Percentiles rank a stretch among this genome's conserved stretches.
Evolutionary conservation across 208 protist species (phyloP).

Genomic region (Leishmania guyanensis): DNA sequence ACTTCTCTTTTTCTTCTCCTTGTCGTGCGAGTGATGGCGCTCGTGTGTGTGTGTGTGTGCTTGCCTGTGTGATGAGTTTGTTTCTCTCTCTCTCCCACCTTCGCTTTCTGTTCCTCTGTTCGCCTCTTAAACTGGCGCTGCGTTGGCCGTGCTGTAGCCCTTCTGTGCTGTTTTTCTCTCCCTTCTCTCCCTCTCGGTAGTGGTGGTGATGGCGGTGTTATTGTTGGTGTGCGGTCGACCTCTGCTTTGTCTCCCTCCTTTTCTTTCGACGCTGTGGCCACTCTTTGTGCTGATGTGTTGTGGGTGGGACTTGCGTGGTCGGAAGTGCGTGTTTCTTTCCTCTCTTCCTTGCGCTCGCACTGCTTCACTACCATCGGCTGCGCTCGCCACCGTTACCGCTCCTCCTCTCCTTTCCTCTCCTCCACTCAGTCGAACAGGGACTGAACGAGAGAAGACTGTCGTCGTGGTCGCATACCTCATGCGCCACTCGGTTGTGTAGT

Average conservation of each 20-base stretch:
- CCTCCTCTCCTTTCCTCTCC: too few species aligned
- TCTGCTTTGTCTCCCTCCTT: neutral
- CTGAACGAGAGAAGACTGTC: too few species aligned
- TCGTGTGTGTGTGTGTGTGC: neutral
- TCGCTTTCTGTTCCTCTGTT: neutral
- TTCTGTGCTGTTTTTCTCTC: neutral
- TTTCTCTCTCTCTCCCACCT: neutral
- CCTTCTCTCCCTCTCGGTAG: neutral
- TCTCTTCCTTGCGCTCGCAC: too few species aligned
- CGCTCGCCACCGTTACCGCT: too few species aligned
- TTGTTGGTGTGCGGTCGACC: neutral
- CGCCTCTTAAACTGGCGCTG: neutral
- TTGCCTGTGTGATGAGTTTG: neutral
- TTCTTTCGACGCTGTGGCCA: neutral
- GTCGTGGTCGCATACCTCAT: too few species aligned
- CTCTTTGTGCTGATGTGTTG: too few species aligned
- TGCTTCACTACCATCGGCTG: too few species aligned
- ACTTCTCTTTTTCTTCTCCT: conserved; percentile 7
- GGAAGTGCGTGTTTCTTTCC: too few species aligned
- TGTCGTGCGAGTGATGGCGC: neutral
- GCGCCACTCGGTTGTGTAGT: too few species aligned
- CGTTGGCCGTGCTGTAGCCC: neutral
- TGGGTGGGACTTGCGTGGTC: too few species aligned
- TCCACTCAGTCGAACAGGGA: too few species aligned
- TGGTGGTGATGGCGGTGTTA: neutral